Conservation (phyloP, 1,139 yeast species). For the Chernovozyma sophiae-reginae region DNA sequence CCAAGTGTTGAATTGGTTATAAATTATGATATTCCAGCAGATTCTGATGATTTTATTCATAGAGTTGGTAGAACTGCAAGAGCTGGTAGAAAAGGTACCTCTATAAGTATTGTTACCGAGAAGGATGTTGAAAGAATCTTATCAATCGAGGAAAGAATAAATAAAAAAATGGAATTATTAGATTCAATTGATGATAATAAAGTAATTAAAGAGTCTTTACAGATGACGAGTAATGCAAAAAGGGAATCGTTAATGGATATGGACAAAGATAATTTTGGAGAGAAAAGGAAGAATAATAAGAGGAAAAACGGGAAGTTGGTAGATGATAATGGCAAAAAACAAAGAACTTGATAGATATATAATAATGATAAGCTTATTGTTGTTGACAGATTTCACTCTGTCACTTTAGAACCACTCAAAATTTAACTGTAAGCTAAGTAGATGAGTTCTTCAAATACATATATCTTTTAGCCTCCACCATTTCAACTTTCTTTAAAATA, state of each 20-base stretch:
- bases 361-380: too few species aligned
- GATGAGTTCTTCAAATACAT: too few species aligned
- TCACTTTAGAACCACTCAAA: too few species aligned
- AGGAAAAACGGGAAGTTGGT: conserved; percentile 32
- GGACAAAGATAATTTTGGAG: conserved; percentile 89
- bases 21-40: conserved; percentile 91
- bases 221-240: conserved; percentile 73
- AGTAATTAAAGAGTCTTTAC: conserved; percentile 68
- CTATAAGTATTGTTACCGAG: conserved; percentile 71
- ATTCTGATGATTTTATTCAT: conserved; percentile 94
- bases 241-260: conserved; percentile 88
- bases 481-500: conserved; percentile 11
- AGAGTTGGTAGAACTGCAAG: conserved; percentile 99
- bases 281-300: conserved; percentile 54
- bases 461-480: too few species aligned
- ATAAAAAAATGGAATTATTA: conserved; percentile 70
- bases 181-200: conserved; percentile 69
- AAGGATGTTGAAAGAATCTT: conserved; percentile 78
- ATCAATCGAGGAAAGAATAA: conserved; percentile 82
- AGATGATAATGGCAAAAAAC: conserved; percentile 4
- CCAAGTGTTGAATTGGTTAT: conserved; percentile 87
- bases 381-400: too few species aligned
- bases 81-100: conserved; percentile 73
- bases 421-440: too few species aligned
- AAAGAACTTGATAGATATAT: too few species aligned